Base-by-base conservation (phyloP, 2,329 filamentous ascomycete species). In the Tolypocladium paradoxum region DNA sequence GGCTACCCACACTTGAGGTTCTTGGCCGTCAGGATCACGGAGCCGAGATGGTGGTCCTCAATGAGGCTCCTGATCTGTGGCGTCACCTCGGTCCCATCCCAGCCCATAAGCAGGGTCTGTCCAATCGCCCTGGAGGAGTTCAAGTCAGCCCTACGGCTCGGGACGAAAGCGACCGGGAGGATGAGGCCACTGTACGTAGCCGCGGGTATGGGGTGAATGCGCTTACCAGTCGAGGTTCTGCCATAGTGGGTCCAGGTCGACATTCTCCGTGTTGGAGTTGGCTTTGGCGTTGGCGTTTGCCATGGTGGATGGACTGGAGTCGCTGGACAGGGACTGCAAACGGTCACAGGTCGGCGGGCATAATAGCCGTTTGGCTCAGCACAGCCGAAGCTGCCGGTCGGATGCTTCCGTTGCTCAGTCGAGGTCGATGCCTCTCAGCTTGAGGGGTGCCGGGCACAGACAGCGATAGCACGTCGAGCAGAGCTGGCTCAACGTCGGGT, bases 21-120 rank as follows among this genome's bases (percentile, higher is more conserved):
- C 73, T 91, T 92, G 57, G 87, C 87, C 38, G 88, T 91, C 57
- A 93, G 73, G 55, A 90, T 76, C 64, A 97, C 88, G 51, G 90
- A 93, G 53, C 93, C 93, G 48, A 99, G 77, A 67, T 97, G 88
- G 67, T 92, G 83, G 60, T 89, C 80, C 67, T 88, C 83, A 63
- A 95, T 93, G 60, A 91, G 78, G 61, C 82, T 84, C 59, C 82
- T 83, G 66, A 93, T 90, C 69, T 91, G 87, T 56, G 88, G 88
- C 29, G 88, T 92, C 52, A 93, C 84, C 66, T 87, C 81, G 53
- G 86, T 89, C 56, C 88, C 88, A 75, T 93, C 87, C 76, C 89
- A 95, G 67, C 87, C 88, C 84, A 90, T 88, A 68, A 88, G 85
- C 68, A 90, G 77, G 74, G 85, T 80, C 75, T 90, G 86, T 56